Evolutionary conservation across 805 yeast genomes (phyloP).

Genomic region (Ascoidea rubescens): DNA sequence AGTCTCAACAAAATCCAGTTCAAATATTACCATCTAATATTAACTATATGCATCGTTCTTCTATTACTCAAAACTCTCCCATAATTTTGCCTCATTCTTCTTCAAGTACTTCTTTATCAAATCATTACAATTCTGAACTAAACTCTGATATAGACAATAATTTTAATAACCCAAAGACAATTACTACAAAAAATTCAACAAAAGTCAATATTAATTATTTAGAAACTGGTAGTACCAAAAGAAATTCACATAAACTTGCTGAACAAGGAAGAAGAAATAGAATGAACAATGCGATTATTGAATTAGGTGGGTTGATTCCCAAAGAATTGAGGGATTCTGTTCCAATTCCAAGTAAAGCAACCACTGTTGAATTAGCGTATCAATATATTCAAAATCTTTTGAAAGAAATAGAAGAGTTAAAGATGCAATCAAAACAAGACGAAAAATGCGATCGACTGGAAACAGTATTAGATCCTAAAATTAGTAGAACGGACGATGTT

Average conservation of each 20-base stretch:
- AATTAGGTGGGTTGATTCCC: constrained; percentile 57
- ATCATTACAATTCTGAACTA: constrained; percentile 10
- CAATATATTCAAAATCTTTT: constrained; percentile 42
- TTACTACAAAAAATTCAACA: not conserved
- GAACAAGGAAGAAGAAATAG: constrained; percentile 94
- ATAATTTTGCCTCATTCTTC: constrained; percentile 6
- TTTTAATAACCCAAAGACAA: constrained; percentile 1
- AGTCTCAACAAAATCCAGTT: not conserved
- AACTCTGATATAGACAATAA: constrained; percentile 9
- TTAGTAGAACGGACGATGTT: too few relatives aligned
- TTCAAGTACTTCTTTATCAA: constrained; percentile 20
- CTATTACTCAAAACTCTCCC: constrained; percentile 10
- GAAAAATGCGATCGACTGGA: too few relatives aligned
- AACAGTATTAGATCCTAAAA: too few relatives aligned
- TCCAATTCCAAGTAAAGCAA: constrained; percentile 75
- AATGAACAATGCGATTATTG: constrained; percentile 77
- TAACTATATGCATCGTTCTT: constrained; percentile 11
- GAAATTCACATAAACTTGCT: constrained; percentile 65
- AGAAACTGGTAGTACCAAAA: constrained; percentile 11
- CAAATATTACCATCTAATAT: constrained; percentile 11
- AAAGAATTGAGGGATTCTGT: constrained; percentile 40
- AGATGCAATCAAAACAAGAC: too few relatives aligned
- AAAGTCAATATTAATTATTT: not conserved
- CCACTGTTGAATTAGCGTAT: constrained; percentile 85
- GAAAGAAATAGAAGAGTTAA: constrained; percentile 12